Conservation (phyloP, 352 stramenopile species). For the Phytopythium helicoides region DNA sequence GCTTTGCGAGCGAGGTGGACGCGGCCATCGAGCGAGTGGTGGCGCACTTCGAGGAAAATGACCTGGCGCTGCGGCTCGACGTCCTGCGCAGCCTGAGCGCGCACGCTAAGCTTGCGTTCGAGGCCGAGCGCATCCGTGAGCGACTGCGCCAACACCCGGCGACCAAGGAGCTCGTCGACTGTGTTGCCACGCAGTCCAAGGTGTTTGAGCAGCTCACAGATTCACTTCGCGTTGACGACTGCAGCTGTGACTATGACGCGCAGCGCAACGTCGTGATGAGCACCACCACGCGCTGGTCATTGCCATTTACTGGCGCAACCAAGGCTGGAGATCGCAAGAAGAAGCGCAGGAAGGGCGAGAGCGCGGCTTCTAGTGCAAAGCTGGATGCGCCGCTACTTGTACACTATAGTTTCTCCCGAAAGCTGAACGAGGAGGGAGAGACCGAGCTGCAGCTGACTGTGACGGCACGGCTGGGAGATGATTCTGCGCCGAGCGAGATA, state of each 20-base stretch:
- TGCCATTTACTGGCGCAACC: conserved; percentile 9
- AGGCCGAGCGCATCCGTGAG: conserved; percentile 64
- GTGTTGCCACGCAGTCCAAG: conserved; percentile 38
- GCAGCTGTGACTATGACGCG: conserved; percentile 61
- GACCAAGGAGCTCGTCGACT: conserved; percentile 54
- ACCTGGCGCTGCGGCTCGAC: conserved; percentile 64
- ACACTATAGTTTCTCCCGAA: conserved; percentile 53
- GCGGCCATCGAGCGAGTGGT: conserved; percentile 72
- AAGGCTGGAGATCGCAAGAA: conserved; percentile 25
- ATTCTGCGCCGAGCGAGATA: conserved; percentile 37
- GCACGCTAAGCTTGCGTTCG: conserved; percentile 61
- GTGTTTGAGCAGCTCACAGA: conserved; percentile 48
- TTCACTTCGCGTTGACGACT: conserved; percentile 46
- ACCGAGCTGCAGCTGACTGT: conserved; percentile 51
- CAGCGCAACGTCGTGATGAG: conserved; percentile 59
- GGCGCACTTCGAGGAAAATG: conserved; percentile 63
- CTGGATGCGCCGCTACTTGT: conserved; percentile 30
- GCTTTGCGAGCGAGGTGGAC: conserved; percentile 55
- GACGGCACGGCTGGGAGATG: conserved; percentile 33
- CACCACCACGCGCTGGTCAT: conserved; percentile 54
- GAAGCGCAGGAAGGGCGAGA: conserved; percentile 34
- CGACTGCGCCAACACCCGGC: conserved; percentile 57
- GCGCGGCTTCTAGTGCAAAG: not conserved
- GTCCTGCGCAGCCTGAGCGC: conserved; percentile 56
- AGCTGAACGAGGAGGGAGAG: conserved; percentile 19